Evolutionary conservation across 768 basidiomycete genomes (phyloP), one percentile per base, ranked within the genome.

Genomic region (Naematelia aurantialba): DNA sequence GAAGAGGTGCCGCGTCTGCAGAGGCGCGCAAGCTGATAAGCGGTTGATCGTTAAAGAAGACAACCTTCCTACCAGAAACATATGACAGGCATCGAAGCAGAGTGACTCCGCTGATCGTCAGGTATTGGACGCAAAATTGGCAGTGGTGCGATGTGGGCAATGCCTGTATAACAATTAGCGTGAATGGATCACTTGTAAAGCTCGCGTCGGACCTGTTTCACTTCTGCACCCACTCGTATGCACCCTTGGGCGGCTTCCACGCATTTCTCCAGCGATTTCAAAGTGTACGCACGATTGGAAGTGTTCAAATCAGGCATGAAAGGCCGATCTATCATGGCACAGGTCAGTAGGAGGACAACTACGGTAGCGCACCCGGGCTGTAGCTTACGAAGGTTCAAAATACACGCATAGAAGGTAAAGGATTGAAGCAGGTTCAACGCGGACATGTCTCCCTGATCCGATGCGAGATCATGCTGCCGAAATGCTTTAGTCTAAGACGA

Each of bases 311-410:
- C 59, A 4, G 59, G 59, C 22, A 60, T 60, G 29, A 60, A 55
- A 17, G 59, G 59, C 10, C 59, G 59, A 39, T 60, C 59, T 60
- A 29, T 26, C 13, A 2, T 11, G 22, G 25, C 13, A 2, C 12
- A 4, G 8, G 5, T 3, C 14, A 5, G 24, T 3, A 3, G 17
- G 14, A 55, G n/a, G n/a, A n/a, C n/a, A n/a, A n/a, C n/a, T n/a
- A n/a, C n/a, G n/a, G n/a, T n/a, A n/a, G n/a, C n/a, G n/a, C n/a
- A n/a, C n/a, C n/a, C n/a, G n/a, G n/a, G n/a, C n/a, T n/a, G n/a
- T n/a, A n/a, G n/a, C 59, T 47, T 25, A 60, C 59, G 59, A 14
- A 60, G 53, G 42, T 60, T 60, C 42, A 60, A 31, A 5, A 45
- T 54, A 24, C 42, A 25, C 5, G 59, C 59, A 26, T 46, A 55